A percentile compares a stretch with the other conserved stretches of the same genome.
Evolutionary conservation across 2,329 filamentous ascomycete genomes (phyloP).

Genomic region (Fusarium sp.): DNA sequence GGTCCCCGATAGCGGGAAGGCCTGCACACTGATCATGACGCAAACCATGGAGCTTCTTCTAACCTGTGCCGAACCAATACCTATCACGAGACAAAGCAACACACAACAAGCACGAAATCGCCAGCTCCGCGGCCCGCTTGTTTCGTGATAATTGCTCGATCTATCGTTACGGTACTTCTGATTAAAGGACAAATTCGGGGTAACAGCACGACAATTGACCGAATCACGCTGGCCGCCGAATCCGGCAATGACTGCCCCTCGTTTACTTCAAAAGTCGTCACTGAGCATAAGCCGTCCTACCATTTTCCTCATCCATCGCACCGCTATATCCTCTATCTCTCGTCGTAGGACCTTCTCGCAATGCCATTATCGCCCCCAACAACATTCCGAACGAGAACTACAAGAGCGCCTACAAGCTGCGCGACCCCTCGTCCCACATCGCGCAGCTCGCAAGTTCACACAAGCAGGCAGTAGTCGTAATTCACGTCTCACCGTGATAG

Average conservation of each 20-base stretch:
- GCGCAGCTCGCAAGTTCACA: constrained; percentile 39
- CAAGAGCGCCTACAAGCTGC: constrained; percentile 40
- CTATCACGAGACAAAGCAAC: constrained; percentile 12
- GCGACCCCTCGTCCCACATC: constrained; percentile 46
- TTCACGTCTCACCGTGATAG: constrained; percentile 50
- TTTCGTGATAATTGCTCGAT: neutral
- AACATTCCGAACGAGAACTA: constrained; percentile 35
- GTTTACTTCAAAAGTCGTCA: constrained; percentile 23
- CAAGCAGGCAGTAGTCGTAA: constrained; percentile 43
- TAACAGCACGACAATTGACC: neutral
- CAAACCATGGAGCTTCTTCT: constrained; percentile 21
- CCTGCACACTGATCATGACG: constrained; percentile 16
- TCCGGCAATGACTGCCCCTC: constrained; percentile 34
- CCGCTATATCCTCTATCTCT: constrained; percentile 1
- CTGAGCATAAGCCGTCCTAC: neutral
- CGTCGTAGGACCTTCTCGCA: constrained; percentile 37
- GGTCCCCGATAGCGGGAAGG: constrained; percentile 2
- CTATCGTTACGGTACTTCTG: neutral
- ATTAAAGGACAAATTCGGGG: neutral
- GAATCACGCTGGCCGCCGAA: neutral
- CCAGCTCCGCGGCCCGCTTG: neutral
- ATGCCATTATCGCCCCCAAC: constrained; percentile 27
- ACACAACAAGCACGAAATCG: constrained; percentile 1
- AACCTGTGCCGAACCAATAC: constrained; percentile 2
- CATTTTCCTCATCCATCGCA: constrained; percentile 5